A percentile compares a stretch with the other conserved stretches of the same genome.
These are phyloP conservation scores for Cornus controversa DNA, from an alignment of 148 eudicot genomes.

Conservation along the genomic window DNA sequence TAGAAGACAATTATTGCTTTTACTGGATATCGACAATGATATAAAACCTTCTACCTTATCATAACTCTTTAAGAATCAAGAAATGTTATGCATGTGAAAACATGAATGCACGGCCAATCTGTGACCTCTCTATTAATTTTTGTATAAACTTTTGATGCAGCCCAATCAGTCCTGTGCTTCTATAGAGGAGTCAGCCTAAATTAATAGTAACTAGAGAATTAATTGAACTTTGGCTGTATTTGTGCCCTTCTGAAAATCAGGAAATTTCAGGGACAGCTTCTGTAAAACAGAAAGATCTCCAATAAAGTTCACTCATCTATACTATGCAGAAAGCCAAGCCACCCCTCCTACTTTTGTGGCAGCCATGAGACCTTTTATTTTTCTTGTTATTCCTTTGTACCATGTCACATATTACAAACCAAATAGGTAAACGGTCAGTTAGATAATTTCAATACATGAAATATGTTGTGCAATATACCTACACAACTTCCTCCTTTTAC, in stretches of 20 bases:
- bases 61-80: not conserved
- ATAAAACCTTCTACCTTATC: not conserved
- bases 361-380: too few species aligned
- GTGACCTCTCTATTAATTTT: too few species aligned
- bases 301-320: not conserved
- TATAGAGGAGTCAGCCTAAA: not conserved
- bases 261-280: not conserved
- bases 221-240: not conserved
- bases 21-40: not conserved
- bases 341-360: not conserved
- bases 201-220: not conserved
- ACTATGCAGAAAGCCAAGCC: not conserved
- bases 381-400: too few species aligned
- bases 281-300: not conserved
- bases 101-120: too few species aligned
- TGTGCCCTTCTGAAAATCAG: not conserved
- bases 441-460: too few species aligned
- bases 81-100: too few species aligned
- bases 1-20: not conserved
- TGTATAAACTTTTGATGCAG: not conserved
- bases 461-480: too few species aligned
- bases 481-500: too few species aligned
- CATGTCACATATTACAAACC: too few species aligned
- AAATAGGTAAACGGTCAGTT: too few species aligned
- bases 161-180: not conserved